Percentiles rank a stretch among this genome's conserved stretches.
Evolutionary conservation across 495 filamentous ascomycete genomes (phyloP).

Genomic region (Annulohypoxylon nitens): DNA sequence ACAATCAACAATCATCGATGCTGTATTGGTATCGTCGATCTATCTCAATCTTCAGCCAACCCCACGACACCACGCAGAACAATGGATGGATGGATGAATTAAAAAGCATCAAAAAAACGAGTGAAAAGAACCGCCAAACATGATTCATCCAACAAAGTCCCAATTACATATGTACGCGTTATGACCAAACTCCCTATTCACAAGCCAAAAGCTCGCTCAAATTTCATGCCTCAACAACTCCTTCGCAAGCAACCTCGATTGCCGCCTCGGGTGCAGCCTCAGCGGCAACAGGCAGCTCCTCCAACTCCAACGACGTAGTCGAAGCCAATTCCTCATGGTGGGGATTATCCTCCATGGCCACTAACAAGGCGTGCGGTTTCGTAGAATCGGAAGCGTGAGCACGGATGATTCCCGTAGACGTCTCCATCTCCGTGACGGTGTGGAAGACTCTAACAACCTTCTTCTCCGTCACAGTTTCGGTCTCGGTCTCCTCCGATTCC

Average conservation of each 20-base stretch:
- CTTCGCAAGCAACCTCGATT: neutral
- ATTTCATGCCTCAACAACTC: neutral
- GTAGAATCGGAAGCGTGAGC: slow-evolving; percentile 45
- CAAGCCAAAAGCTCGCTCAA: neutral
- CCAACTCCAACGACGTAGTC: neutral
- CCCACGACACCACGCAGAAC: slow-evolving; percentile 29
- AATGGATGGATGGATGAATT: slow-evolving; percentile 13
- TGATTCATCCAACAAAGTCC: slow-evolving; percentile 13
- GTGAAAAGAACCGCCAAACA: slow-evolving; percentile 13
- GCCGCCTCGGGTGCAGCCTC: slow-evolving; percentile 2
- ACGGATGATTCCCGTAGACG: slow-evolving; percentile 40
- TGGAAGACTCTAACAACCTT: slow-evolving; percentile 55
- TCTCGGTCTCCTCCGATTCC: slow-evolving; percentile 40
- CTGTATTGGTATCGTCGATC: slow-evolving; percentile 52
- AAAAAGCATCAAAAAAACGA: slow-evolving; percentile 22
- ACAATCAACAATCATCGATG: slow-evolving; percentile 23
- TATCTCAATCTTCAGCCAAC: slow-evolving; percentile 46
- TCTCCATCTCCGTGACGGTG: slow-evolving; percentile 53
- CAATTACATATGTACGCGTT: slow-evolving; percentile 36
- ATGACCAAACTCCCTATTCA: neutral
- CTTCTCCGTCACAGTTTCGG: slow-evolving; percentile 48
- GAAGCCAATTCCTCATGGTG: neutral
- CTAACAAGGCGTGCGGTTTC: slow-evolving; percentile 11
- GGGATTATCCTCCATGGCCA: slow-evolving; percentile 25
- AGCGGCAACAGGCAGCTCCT: neutral